Conservation (phyloP, 1,139 yeast species). For the Pichiaceae sp. region DNA sequence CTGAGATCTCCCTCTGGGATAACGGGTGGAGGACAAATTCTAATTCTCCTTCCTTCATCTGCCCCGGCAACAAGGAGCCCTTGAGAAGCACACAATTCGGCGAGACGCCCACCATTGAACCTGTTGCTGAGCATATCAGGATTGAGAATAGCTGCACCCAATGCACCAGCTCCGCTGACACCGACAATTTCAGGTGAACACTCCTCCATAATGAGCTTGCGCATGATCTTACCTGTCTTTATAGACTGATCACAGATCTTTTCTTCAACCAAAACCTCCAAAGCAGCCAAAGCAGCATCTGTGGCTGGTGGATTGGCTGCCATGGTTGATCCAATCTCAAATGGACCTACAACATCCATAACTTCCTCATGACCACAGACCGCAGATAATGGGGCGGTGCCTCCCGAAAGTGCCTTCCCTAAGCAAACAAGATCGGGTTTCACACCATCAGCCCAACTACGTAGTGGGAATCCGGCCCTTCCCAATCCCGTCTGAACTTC, state of each 20-base stretch:
- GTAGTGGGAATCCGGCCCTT: conserved; percentile 15
- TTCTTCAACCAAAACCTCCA: conserved; percentile 79
- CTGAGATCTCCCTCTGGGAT: conserved; percentile 72
- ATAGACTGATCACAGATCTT: conserved; percentile 65
- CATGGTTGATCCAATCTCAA: conserved; percentile 91
- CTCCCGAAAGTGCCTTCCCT: conserved; percentile 21
- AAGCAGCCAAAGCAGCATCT: conserved; percentile 83
- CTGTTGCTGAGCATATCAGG: conserved; percentile 32
- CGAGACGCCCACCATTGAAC: conserved; percentile 79
- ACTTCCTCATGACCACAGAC: conserved; percentile 41
- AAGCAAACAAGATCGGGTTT: conserved; percentile 20
- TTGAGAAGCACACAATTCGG: conserved; percentile 85
- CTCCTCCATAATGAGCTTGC: conserved; percentile 43
- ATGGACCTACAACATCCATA: conserved; percentile 78
- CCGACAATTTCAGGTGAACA: not conserved
- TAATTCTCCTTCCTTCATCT: conserved; percentile 82
- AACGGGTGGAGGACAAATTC: conserved; percentile 89
- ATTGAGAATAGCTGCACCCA: conserved; percentile 82
- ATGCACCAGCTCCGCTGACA: conserved; percentile 46
- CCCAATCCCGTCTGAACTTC: conserved; percentile 76
- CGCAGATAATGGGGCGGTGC: conserved; percentile 18
- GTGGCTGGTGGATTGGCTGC: conserved; percentile 95
- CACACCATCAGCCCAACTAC: conserved; percentile 12
- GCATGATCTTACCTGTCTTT: conserved; percentile 57
- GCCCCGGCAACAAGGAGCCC: conserved; percentile 86